Conservation (phyloP, 2,329 filamentous ascomycete genomes). For the Penicillium fuscoglaucum region DNA sequence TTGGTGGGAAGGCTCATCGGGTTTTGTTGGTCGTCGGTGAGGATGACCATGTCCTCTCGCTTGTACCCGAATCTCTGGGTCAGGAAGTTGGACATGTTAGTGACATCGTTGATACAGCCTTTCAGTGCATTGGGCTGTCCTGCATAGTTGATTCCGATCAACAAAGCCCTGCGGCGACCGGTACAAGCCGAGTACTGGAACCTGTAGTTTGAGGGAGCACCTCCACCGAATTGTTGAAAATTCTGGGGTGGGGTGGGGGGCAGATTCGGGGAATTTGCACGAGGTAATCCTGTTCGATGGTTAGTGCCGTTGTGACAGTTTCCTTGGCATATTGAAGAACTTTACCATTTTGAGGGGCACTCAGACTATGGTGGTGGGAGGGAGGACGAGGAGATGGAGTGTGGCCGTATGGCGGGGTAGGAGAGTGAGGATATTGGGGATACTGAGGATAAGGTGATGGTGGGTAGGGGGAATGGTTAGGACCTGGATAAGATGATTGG, state of each 20-base stretch:
- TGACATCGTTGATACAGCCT: conserved; percentile 95
- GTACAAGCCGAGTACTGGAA: conserved; percentile 93
- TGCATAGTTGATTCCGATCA: conserved; percentile 97
- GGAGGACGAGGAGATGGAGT: conserved; percentile 14
- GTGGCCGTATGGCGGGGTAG: conserved; percentile 8
- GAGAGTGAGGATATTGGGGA: conserved; percentile 10
- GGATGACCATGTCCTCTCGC: conserved; percentile 92
- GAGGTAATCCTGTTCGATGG: conserved; percentile 48
- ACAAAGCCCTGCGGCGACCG: conserved; percentile 78
- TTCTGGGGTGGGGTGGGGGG: conserved; percentile 67
- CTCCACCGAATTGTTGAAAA: conserved; percentile 73
- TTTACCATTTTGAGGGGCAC: conserved; percentile 17
- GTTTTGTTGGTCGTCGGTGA: conserved; percentile 94
- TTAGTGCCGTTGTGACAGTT: not conserved
- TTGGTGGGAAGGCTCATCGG: conserved; percentile 97
- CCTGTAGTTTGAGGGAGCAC: conserved; percentile 76
- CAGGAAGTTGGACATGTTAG: conserved; percentile 91
- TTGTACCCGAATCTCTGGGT: conserved; percentile 85
- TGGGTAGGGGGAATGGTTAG: conserved; percentile 4
- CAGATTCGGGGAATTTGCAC: conserved; percentile 53
- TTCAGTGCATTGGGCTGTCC: conserved; percentile 82
- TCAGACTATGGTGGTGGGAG: conserved; percentile 14
- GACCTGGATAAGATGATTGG: conserved; percentile 12
- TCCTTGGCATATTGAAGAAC: not conserved
- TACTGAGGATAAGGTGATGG: conserved; percentile 13